Base-by-base conservation (phyloP, 2,329 filamentous ascomycete species). In the Pseudophaeomoniella oleicola region DNA sequence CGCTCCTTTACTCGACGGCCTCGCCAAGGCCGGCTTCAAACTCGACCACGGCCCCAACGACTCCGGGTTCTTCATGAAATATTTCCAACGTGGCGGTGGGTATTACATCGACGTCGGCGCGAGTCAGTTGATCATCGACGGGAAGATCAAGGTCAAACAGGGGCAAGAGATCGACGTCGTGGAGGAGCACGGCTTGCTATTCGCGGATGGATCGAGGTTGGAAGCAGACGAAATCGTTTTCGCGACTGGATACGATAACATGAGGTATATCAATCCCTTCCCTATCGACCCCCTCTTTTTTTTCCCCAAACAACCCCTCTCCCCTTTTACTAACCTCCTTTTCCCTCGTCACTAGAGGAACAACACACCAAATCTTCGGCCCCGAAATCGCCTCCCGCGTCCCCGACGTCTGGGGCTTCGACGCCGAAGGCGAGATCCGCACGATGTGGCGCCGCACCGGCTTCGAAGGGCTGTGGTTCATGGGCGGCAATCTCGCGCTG, bases 21-120 rank as follows among this genome's bases (percentile, higher is more conserved):
- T 82, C 1, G 54, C 57, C 4, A 65, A 60, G 27, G 75, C 62
- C 0, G 78, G 78, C 0, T 81, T 81, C 62, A 65, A 66, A 37
- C 53, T 74, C 1, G 75, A 81, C 44, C 55, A 50, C 1, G 76
- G 76, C 0, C 67, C 71, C 0, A 65, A 75, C 37, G 66, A 60
- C 1, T 59, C 66, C 0, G 76, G 77, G 0, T 58, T 80, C 1
- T 63, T 72, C 39, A 54, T 69, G 36, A 78, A 79, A 51, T 81
- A 79, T 47, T 64, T 77, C 42, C 72, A 76, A 44, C 66, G 72
- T 2, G 75, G 75, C 2, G 78, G 78, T 0, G 77, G 78, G 0
- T 81, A 81, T 49, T 81, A 81, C 54, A 77, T 81, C 42, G 74
- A 82, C 41, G 75, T 80, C 1, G 78, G 78, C 0, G 71, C 68